Conservation (phyloP, 2,329 filamentous ascomycete genomes). For the Cryphonectria japonica region DNA sequence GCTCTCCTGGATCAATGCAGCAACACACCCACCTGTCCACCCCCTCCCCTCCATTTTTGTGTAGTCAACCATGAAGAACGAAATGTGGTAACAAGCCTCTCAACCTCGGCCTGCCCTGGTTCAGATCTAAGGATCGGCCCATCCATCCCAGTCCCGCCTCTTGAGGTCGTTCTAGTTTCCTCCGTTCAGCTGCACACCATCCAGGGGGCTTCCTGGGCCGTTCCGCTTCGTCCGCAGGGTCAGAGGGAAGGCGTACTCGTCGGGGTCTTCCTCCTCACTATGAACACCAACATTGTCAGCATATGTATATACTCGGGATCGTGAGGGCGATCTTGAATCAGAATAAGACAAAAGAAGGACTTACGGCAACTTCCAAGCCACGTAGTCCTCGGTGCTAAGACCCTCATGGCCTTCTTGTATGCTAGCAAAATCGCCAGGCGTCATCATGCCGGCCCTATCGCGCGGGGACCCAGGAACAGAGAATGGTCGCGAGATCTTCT, state of each 20-base stretch:
- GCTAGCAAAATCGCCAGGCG: slow-evolving; percentile 94
- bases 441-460: slow-evolving; percentile 96
- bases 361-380: slow-evolving; percentile 97
- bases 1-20: slow-evolving; percentile 4
- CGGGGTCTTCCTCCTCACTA: slow-evolving; percentile 92
- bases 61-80: background rate
- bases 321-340: background rate
- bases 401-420: slow-evolving; percentile 94
- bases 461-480: slow-evolving; percentile 92
- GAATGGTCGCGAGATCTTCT: slow-evolving; percentile 93
- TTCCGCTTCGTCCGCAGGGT: slow-evolving; percentile 59
- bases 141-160: background rate
- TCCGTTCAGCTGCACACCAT: slow-evolving; percentile 47
- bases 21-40: background rate
- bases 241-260: slow-evolving; percentile 65
- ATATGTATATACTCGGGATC: background rate
- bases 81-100: background rate
- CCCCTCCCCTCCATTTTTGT: background rate
- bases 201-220: slow-evolving; percentile 46
- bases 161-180: slow-evolving; percentile 35
- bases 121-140: background rate
- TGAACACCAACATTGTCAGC: slow-evolving; percentile 6
- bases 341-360: slow-evolving; percentile 46
- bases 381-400: slow-evolving; percentile 93
- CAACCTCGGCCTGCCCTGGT: background rate